Evolutionary conservation across 2,329 filamentous ascomycete genomes (phyloP).

Genomic region (Coniosporium tulheliwenetii): DNA sequence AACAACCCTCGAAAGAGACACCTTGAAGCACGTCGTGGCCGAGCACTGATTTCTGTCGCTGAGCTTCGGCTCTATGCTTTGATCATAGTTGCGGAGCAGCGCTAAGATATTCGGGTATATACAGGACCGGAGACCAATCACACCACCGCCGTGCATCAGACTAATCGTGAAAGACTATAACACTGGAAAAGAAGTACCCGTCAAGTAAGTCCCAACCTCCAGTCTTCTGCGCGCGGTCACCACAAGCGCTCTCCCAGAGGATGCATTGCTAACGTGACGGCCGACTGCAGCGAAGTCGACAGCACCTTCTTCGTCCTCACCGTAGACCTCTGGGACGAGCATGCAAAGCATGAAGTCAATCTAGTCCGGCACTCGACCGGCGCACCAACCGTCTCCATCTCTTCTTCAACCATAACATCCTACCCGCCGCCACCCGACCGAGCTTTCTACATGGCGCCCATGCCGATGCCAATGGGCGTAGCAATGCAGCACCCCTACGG

Average conservation of each 20-base stretch:
- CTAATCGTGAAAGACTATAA: conserved; percentile 60
- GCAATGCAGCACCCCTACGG: not conserved
- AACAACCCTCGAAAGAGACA: no score
- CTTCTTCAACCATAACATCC: conserved; percentile 62
- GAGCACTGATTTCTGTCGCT: no score
- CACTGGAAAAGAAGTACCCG: conserved; percentile 69
- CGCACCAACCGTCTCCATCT: conserved; percentile 55
- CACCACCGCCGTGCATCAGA: conserved; percentile 81
- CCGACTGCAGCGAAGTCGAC: conserved; percentile 43
- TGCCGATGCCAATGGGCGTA: conserved; percentile 1
- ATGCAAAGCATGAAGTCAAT: conserved; percentile 48
- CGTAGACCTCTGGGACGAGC: conserved; percentile 52
- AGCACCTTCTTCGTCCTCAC: conserved; percentile 52
- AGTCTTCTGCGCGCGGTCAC: no score
- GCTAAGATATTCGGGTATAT: conserved; percentile 14
- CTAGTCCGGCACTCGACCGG: conserved; percentile 49
- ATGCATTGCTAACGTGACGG: not conserved
- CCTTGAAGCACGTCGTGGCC: no score
- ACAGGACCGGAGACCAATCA: conserved; percentile 87
- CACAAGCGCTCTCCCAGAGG: not conserved
- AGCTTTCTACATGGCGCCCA: conserved; percentile 5
- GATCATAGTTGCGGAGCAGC: conserved; percentile 3
- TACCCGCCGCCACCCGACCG: conserved; percentile 42
- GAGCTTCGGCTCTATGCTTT: no score
- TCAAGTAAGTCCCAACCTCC: conserved; percentile 43